These are phyloP conservation scores for Phytophthora meadii DNA, from an alignment of 352 stramenopile genomes.

Conservation along the genomic window DNA sequence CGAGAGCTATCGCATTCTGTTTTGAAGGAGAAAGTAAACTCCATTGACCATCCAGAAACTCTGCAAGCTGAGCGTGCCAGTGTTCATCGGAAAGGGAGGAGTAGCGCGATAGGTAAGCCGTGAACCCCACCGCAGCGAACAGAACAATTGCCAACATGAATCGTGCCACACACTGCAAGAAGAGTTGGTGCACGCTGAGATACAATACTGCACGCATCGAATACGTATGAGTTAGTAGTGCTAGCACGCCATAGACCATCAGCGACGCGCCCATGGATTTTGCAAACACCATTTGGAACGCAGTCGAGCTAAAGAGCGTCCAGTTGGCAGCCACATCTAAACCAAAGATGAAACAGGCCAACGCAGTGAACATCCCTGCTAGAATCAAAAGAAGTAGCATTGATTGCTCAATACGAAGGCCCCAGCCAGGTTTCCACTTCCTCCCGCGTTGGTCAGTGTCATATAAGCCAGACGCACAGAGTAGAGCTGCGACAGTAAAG, in stretches of 20 bases:
- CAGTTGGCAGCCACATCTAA: slow-evolving; percentile 47
- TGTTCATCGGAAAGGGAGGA: slow-evolving; percentile 23
- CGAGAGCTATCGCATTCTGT: slow-evolving; percentile 47
- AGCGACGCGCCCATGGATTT: slow-evolving; percentile 41
- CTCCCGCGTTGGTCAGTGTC: slow-evolving; percentile 2
- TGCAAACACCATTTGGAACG: slow-evolving; percentile 60
- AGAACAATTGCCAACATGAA: slow-evolving; percentile 25
- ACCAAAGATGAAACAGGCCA: slow-evolving; percentile 42
- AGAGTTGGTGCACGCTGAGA: slow-evolving; percentile 50
- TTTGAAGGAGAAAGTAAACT: slow-evolving; percentile 30
- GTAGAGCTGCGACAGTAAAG: slow-evolving; percentile 25
- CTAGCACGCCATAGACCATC: slow-evolving; percentile 38
- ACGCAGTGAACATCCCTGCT: slow-evolving; percentile 31
- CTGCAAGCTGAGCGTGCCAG: slow-evolving; percentile 41
- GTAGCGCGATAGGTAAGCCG: slow-evolving; percentile 47
- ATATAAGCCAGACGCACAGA: slow-evolving; percentile 21
- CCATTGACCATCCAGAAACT: slow-evolving; percentile 54
- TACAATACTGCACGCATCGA: slow-evolving; percentile 38
- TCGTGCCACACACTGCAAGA: slow-evolving; percentile 44
- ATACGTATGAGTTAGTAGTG: slow-evolving; percentile 46
- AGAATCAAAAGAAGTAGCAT: slow-evolving; percentile 33
- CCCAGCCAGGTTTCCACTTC: slow-evolving; percentile 26
- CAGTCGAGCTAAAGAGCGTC: slow-evolving; percentile 55
- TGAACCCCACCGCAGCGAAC: slow-evolving; percentile 41
- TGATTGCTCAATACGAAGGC: slow-evolving; percentile 16